Percentiles rank a stretch among this genome's conserved stretches.
Conservation (phyloP, 2,329 filamentous ascomycete species). For the Fusarium equiseti region DNA sequence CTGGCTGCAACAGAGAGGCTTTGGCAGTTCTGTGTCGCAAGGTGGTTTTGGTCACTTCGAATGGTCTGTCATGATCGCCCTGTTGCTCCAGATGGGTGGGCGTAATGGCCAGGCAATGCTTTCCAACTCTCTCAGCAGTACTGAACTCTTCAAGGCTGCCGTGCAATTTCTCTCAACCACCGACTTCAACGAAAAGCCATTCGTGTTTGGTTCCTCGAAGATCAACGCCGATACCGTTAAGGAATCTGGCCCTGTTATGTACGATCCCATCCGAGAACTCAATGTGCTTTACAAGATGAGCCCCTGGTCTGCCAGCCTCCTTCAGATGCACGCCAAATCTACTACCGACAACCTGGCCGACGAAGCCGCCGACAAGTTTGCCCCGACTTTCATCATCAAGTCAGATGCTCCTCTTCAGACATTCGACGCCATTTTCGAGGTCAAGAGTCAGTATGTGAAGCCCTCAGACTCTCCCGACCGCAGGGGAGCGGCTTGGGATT, state of each 20-base stretch:
- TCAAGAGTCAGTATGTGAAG: conserved; percentile 49
- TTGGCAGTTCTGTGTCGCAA: conserved; percentile 73
- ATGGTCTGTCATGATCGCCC: conserved; percentile 83
- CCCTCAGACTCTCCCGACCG: conserved; percentile 53
- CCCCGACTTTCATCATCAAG: conserved; percentile 81
- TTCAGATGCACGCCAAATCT: conserved; percentile 79
- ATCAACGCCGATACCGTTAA: conserved; percentile 53
- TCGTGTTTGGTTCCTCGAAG: conserved; percentile 60
- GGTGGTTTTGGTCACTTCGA: conserved; percentile 96
- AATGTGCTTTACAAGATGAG: conserved; percentile 95
- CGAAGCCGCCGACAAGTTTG: conserved; percentile 81
- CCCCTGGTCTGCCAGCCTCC: conserved; percentile 79
- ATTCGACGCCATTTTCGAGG: conserved; percentile 63
- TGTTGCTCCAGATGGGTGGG: conserved; percentile 83
- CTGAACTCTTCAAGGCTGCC: conserved; percentile 93
- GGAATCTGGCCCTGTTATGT: conserved; percentile 75
- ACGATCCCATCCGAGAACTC: conserved; percentile 78
- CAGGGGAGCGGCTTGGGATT: conserved; percentile 59
- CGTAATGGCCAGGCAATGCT: conserved; percentile 78
- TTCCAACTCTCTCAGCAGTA: conserved; percentile 85
- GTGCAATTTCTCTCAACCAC: conserved; percentile 86
- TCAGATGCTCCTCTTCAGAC: conserved; percentile 66
- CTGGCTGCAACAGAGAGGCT: conserved; percentile 91
- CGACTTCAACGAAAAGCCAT: conserved; percentile 77
- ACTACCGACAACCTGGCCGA: conserved; percentile 83